Conservation (phyloP, 768 basidiomycete species). For the Hericium coralloides region DNA sequence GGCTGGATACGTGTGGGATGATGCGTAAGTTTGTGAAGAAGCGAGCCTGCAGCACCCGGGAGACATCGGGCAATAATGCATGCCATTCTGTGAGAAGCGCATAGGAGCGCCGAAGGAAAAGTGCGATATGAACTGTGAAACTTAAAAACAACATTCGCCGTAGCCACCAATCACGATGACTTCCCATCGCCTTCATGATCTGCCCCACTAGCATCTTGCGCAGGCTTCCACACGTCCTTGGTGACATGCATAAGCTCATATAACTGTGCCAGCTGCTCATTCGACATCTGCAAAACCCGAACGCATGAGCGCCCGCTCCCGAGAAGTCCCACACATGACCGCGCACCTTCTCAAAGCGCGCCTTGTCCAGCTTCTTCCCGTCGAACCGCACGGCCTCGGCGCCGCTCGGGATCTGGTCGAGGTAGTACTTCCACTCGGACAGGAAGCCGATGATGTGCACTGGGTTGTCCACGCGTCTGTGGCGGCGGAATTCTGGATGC, state of each 20-base stretch:
- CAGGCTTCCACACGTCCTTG: constrained; percentile 78
- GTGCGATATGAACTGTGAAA: no score
- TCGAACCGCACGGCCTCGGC: constrained; percentile 37
- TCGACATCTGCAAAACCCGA: constrained; percentile 54
- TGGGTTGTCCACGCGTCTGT: constrained; percentile 73
- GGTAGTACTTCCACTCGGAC: constrained; percentile 90
- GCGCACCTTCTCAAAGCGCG: constrained; percentile 66
- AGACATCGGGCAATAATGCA: no score
- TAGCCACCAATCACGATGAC: neutral
- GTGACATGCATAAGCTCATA: constrained; percentile 93
- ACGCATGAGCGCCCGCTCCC: neutral
- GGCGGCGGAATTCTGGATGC: constrained; percentile 85
- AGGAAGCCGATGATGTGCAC: constrained; percentile 91
- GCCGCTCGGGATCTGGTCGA: constrained; percentile 57
- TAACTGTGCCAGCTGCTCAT: constrained; percentile 86
- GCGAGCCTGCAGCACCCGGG: no score
- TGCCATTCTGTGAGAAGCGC: no score
- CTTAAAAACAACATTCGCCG: no score
- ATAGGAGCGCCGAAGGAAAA: no score
- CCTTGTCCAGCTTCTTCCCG: constrained; percentile 63
- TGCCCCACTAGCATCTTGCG: constrained; percentile 9
- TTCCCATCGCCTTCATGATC: neutral
- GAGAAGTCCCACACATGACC: neutral
- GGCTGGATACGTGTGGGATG: no score
- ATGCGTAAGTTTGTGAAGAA: no score